Base-by-base conservation (phyloP, 148 eudicot species). In the Cornus kousa region DNA sequence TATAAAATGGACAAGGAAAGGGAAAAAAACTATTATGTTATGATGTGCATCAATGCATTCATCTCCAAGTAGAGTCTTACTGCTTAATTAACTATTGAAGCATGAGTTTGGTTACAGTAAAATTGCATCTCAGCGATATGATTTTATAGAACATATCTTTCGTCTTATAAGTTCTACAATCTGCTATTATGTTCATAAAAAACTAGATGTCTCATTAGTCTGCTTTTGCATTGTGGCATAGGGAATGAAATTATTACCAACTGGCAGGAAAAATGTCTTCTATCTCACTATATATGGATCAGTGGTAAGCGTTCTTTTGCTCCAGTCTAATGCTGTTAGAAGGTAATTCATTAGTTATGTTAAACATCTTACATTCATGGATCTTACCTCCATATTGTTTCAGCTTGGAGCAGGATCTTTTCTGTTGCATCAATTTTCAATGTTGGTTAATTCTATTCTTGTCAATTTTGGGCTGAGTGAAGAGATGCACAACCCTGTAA, bases 401-500 rank as follows among this genome's bases (percentile, higher is more conserved):
- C 88, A 96, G 99, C 75, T 88, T 84, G 98, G 99, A 75, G 97
- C 91, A 79, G 98, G 98, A 70, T 90, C 95, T 14, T 93, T 82
- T 82, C 80, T 93, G 14, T 74, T 93, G 24, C 96, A 87, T 78
- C 86, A 94, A 11, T 87, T 93, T 74, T 90, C 98, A 22, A 69
- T 82, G 78, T 68, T 91, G 76, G 89, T 93, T 76, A 96, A 93
- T 81, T 92, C 97, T 24, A 83, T 96, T 81, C 92, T 96, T 19
- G 80, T 84, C 64, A 96, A 86, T 81, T 91, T 96, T 83, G 99
- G 98, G 72, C 81, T 96, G 78, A 85, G 92, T 74, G 91, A 96
- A 82, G 99, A 96, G 90, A 86, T 96, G 98, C 94, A 92, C 80
- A 93, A 87, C 84, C 97, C 98, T 17, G 98, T 93, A 88, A 90